A percentile compares a stretch with the other conserved stretches of the same genome.
phyloP scores from a whole-genome alignment of 2,329 filamentous ascomycete species.

The Epichloe amarillans region DNA sequence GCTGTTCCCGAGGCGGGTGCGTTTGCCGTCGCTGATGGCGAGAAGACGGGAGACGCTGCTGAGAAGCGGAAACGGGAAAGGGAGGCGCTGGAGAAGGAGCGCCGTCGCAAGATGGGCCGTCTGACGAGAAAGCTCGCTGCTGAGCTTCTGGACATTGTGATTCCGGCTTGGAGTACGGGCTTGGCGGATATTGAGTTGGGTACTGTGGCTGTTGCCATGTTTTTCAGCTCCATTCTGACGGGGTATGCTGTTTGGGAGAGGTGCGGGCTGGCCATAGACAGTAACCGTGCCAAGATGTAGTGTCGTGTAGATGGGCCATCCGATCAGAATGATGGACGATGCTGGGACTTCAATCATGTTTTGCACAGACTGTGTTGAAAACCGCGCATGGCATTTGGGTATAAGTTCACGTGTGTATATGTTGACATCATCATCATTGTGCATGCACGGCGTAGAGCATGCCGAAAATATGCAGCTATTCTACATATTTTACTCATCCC shows the following conservation, averaged over 20 bases:
- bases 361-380: no score
- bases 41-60: constrained; percentile 12
- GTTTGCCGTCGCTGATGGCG: constrained; percentile 9
- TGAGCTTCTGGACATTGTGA: constrained; percentile 46
- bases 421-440: no score
- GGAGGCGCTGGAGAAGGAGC: constrained; percentile 16
- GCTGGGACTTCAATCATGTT: no score
- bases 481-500: no score
- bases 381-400: no score
- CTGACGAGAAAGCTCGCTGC: constrained; percentile 37
- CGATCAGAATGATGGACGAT: no score
- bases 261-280: constrained; percentile 19
- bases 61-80: constrained; percentile 21
- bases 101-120: constrained; percentile 16
- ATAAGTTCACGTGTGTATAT: no score
- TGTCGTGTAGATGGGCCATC: not conserved
- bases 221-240: constrained; percentile 48
- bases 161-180: constrained; percentile 46
- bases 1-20: constrained; percentile 21
- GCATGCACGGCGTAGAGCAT: no score
- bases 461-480: no score
- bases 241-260: constrained; percentile 48
- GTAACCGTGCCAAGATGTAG: not conserved
- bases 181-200: constrained; percentile 42
- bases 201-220: constrained; percentile 43